phyloP scores from a whole-genome alignment of 495 filamentous ascomycete genomes.

The Mytilinidion resinicola region DNA sequence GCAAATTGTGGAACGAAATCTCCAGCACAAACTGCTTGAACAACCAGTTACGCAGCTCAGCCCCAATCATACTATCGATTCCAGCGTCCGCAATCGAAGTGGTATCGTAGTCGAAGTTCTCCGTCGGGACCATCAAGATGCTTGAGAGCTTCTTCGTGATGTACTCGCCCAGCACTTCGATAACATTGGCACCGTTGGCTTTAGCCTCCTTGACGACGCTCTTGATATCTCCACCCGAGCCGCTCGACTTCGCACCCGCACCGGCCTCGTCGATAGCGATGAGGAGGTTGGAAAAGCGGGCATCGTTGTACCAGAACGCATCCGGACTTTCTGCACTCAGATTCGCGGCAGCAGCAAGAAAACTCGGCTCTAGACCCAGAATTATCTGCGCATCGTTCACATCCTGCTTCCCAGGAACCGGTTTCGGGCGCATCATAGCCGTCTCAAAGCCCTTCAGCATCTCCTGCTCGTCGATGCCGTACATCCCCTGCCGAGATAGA shows the following conservation, averaged over 20 bases:
- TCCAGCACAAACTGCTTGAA: slow-evolving; percentile 4
- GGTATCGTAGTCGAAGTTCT: neutral
- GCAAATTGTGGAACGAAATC: slow-evolving; percentile 1
- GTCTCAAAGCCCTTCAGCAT: slow-evolving; percentile 5
- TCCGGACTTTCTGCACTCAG: slow-evolving; percentile 6
- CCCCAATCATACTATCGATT: slow-evolving; percentile 12
- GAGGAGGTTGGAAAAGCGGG: neutral
- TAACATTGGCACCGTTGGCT: neutral
- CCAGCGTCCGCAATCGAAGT: slow-evolving; percentile 1
- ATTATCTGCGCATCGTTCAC: slow-evolving; percentile 1
- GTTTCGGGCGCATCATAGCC: slow-evolving; percentile 1
- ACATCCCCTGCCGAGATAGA: neutral
- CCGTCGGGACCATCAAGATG: slow-evolving; percentile 2
- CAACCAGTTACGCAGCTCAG: slow-evolving; percentile 8
- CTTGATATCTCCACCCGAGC: neutral
- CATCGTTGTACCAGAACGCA: slow-evolving; percentile 4
- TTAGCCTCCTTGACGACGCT: neutral
- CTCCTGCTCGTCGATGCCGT: slow-evolving; percentile 6
- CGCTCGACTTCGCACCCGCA: neutral
- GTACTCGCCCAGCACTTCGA: slow-evolving; percentile 9
- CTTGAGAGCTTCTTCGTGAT: slow-evolving; percentile 32
- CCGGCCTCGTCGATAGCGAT: neutral
- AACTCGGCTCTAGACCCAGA: slow-evolving; percentile 16
- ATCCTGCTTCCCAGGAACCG: neutral
- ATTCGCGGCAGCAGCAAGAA: slow-evolving; percentile 13